Base-by-base conservation (phyloP, 2,329 filamentous ascomycete species). In the Colletotrichum gigasporum region DNA sequence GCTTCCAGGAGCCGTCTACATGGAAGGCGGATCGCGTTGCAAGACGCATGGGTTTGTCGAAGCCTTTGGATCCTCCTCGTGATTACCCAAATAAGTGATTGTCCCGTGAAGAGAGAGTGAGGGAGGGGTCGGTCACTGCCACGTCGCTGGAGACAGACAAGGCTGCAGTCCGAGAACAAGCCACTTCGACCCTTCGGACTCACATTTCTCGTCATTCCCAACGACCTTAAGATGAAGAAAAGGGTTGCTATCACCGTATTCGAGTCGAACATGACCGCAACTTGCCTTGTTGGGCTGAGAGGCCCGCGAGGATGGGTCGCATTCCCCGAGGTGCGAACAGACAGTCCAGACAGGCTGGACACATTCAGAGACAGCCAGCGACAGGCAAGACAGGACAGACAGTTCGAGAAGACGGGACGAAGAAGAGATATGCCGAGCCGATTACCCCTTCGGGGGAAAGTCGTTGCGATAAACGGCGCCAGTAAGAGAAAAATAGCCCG, bases 321-420 rank as follows among this genome's bases (percentile, higher is more conserved):
- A 50, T 9, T 37, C 10, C 16, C 8, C 28, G 24, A 9, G 41
- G 18, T 14, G 56, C 61, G 56, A 61, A 62, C 56, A 54, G 62
- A 55, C 56, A 37, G 16, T 32, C 34, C 10, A 14, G 14, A 11
- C 3, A 45, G 39, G 52, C 4, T 24, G 18, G 35, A 44, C 20
- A 6, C 16, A n/a, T 24, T 9, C 24, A 22, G 47, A 22, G 30
- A 61, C 16, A 35, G 34, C 11, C 32, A 32, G 12, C 16, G 28
- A 51, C 22, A 34, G 53, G 8, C 7, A 18, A 24, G n/a, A 30
- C 22, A 41, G 12, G 12, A 6, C 35, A 64, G 45, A 50, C 28
- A 28, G 11, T 26, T 44, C 12, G 22, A 30, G 18, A 50, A 62
- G 10, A 64, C 35, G 42, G 35, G 61, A 64, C 22, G 61, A 55